A percentile compares a stretch with the other conserved stretches of the same genome.
These are phyloP conservation scores for Lactarius trivialis DNA, from an alignment of 768 basidiomycete genomes.

Conservation along the genomic window DNA sequence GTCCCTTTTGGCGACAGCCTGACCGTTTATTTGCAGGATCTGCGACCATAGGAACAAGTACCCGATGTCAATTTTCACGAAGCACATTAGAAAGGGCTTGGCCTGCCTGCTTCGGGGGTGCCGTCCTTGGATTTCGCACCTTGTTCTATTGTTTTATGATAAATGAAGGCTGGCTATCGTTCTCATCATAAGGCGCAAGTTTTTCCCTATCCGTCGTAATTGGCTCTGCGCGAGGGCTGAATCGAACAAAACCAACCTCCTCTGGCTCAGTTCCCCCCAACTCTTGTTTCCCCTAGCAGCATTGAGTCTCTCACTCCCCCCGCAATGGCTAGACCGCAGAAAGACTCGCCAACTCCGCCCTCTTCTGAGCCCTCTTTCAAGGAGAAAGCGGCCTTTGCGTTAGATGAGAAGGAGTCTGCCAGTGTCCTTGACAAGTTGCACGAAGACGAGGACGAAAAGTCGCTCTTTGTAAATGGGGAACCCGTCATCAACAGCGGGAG, in stretches of 20 bases:
- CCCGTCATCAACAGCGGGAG: constrained; percentile 33
- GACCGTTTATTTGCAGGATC: too few species aligned
- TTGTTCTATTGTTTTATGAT: too few species aligned
- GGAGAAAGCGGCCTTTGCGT: not conserved
- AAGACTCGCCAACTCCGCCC: not conserved
- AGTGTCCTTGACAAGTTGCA: not conserved
- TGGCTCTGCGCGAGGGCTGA: not conserved
- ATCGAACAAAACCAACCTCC: not conserved
- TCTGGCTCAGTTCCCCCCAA: not conserved
- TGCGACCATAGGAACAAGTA: too few species aligned
- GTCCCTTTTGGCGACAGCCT: not conserved
- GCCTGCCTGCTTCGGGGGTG: not conserved
- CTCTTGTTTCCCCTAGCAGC: not conserved
- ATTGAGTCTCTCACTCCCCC: not conserved
- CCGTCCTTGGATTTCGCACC: not conserved
- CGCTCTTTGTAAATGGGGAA: constrained; percentile 15
- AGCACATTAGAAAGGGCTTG: not conserved
- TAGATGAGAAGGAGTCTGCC: not conserved
- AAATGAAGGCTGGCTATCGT: not conserved
- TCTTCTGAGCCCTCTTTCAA: not conserved
- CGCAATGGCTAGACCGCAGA: not conserved
- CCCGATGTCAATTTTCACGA: too few species aligned
- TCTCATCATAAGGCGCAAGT: not conserved
- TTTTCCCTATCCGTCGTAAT: not conserved
- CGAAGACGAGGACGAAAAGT: constrained; percentile 1